Evolutionary conservation across 2,329 filamentous ascomycete genomes (phyloP).

Genomic region (Phyllosticta paracitricarpa): DNA sequence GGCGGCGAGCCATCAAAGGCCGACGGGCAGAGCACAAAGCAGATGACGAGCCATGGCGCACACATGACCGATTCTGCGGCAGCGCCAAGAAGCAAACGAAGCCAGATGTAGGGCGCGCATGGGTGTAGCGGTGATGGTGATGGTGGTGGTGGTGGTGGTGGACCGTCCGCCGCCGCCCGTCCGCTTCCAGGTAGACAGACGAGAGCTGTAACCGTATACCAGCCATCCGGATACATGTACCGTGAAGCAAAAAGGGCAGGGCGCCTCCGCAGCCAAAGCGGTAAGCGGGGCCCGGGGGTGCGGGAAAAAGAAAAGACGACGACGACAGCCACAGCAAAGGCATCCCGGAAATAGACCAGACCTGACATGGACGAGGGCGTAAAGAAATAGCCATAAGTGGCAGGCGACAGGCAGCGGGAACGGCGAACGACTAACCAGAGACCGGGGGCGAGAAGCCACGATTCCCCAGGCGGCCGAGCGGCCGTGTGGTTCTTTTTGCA

Average conservation of each 20-base stretch:
- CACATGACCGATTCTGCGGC: not conserved
- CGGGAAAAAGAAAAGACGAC: not conserved
- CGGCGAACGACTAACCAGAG: not conserved
- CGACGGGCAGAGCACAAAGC: not conserved
- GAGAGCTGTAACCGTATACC: not conserved
- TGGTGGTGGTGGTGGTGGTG: no score
- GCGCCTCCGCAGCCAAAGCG: not conserved
- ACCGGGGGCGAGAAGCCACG: not conserved
- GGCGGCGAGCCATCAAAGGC: not conserved
- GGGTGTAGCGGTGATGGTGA: no score
- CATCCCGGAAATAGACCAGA: not conserved
- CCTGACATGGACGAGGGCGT: not conserved
- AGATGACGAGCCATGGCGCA: not conserved
- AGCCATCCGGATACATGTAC: not conserved
- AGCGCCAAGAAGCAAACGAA: not conserved
- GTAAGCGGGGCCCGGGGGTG: not conserved
- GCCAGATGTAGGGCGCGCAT: not conserved
- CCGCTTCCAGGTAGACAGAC: no score
- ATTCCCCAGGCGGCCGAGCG: not conserved
- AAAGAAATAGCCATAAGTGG: not conserved
- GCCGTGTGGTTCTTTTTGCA: not conserved
- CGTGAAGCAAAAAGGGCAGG: not conserved
- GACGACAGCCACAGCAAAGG: not conserved
- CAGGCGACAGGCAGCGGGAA: not conserved
- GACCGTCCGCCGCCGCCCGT: no score